phyloP scores from a whole-genome alignment of 2,329 filamentous ascomycete genomes.

The Sporothrix schenckii region DNA sequence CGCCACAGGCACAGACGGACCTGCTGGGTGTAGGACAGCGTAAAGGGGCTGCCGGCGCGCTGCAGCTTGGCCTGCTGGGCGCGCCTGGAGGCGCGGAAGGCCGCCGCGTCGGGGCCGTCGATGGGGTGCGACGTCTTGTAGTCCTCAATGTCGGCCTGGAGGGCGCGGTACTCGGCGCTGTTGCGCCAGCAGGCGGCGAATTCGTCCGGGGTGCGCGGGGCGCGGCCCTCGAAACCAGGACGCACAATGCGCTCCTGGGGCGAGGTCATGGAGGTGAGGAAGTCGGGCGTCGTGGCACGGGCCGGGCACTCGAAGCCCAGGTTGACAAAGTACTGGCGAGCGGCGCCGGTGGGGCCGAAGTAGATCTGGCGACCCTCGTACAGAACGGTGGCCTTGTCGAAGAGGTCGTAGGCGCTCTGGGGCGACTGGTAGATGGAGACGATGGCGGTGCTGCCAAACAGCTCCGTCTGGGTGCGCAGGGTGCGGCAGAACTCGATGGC shows the following conservation, averaged over 20 bases:
- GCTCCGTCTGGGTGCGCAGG: conserved; percentile 66
- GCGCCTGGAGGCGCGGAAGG: conserved; percentile 58
- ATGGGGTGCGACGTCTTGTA: conserved; percentile 59
- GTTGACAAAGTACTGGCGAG: conserved; percentile 66
- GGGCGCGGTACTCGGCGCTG: conserved; percentile 54
- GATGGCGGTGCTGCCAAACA: conserved; percentile 65
- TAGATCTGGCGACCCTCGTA: conserved; percentile 66
- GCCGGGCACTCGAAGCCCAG: conserved; percentile 69
- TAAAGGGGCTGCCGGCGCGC: conserved; percentile 77
- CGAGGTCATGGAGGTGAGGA: conserved; percentile 71
- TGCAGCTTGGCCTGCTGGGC: conserved; percentile 60
- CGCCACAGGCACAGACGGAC: conserved; percentile 77
- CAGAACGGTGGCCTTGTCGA: conserved; percentile 62
- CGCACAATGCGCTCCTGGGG: conserved; percentile 59
- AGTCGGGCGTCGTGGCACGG: conserved; percentile 70
- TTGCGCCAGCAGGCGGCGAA: conserved; percentile 63
- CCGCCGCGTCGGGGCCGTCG: conserved; percentile 58
- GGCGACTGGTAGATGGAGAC: conserved; percentile 76
- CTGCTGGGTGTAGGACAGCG: conserved; percentile 75
- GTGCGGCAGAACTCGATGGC: conserved; percentile 76
- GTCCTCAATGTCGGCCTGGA: conserved; percentile 59
- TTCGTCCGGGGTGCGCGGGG: conserved; percentile 63
- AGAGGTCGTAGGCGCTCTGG: conserved; percentile 65
- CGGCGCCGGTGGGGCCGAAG: conserved; percentile 63
- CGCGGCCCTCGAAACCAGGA: conserved; percentile 58